Base-by-base conservation (phyloP, 495 filamentous ascomycete species). In the Patellaria atrata region DNA sequence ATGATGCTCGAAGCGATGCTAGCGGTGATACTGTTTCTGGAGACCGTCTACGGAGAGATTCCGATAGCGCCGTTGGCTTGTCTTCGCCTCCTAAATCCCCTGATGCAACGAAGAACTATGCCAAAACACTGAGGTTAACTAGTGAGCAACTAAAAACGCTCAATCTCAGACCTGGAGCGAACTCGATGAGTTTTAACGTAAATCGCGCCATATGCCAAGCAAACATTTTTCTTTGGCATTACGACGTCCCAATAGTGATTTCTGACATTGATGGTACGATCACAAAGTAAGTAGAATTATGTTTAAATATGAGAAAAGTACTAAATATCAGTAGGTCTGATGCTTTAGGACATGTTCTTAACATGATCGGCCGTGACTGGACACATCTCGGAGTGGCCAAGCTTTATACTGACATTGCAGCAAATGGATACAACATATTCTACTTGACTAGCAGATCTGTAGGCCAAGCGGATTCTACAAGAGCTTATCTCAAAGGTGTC, bases 251-350 rank as follows among this genome's bases (percentile, higher is more conserved):
- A 0, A 84, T 94, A 31, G 87, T 99, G 16, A 94, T 99, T 43
- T 94, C 86, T 9, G 89, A 99, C 58, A 94, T 99, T 46, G 89
- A 99, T 60, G 89, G 89, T 15, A 99, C 89, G 14, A 99, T 99
- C 45, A 99, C 89, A 29, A 99, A 96, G 62, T n/a, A n/a, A n/a
- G n/a, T n/a, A n/a, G n/a, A n/a, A n/a, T n/a, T n/a, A n/a, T n/a
- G n/a, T n/a, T n/a, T n/a, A n/a, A n/a, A n/a, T n/a, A n/a, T n/a
- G n/a, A n/a, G n/a, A n/a, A n/a, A n/a, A n/a, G n/a, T n/a, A n/a
- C n/a, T n/a, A n/a, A n/a, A n/a, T n/a, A n/a, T n/a, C n/a, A n/a
- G n/a, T n/a, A n/a, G n/a, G n/a, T 94, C 87, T 4, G 89, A 99
- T 62, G 89, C 86, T 4, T 63, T 96, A 12, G 89, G 89, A n/a